These are phyloP conservation scores for Geranium rotundifolium DNA, from an alignment of 345 rosid genomes.

Conservation along the genomic window DNA sequence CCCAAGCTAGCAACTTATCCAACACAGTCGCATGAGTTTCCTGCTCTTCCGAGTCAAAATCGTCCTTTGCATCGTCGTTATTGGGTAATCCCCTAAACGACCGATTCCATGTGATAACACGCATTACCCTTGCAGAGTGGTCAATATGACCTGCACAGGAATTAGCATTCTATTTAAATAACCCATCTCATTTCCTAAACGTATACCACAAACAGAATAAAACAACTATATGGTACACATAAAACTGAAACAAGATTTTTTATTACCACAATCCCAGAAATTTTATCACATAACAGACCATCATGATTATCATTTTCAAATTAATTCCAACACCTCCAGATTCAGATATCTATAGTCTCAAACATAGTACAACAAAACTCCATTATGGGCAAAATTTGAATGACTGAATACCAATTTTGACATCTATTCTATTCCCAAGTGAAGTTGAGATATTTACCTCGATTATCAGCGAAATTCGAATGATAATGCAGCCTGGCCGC, in stretches of 20 bases:
- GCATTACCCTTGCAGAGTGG: constrained; percentile 92
- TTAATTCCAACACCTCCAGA: too few species aligned
- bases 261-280: neutral
- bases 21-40: constrained; percentile 95
- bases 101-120: constrained; percentile 92
- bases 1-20: constrained; percentile 98
- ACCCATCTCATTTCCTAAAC: too few species aligned
- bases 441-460: constrained; percentile 31
- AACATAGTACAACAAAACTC: too few species aligned
- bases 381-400: too few species aligned
- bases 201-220: neutral
- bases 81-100: constrained; percentile 54
- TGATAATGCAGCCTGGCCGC: constrained; percentile 92
- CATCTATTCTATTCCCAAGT: too few species aligned
- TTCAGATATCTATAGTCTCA: too few species aligned
- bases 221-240: neutral
- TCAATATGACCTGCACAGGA: constrained; percentile 64
- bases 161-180: too few species aligned
- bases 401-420: too few species aligned
- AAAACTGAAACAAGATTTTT: neutral
- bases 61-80: constrained; percentile 54
- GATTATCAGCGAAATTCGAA: constrained; percentile 94
- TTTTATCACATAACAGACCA: too few species aligned
- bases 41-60: constrained; percentile 62
- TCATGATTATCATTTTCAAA: too few species aligned